These are phyloP conservation scores for Puccinia horiana DNA, from an alignment of 1,284 basidiomycete species.

Conservation along the genomic window DNA sequence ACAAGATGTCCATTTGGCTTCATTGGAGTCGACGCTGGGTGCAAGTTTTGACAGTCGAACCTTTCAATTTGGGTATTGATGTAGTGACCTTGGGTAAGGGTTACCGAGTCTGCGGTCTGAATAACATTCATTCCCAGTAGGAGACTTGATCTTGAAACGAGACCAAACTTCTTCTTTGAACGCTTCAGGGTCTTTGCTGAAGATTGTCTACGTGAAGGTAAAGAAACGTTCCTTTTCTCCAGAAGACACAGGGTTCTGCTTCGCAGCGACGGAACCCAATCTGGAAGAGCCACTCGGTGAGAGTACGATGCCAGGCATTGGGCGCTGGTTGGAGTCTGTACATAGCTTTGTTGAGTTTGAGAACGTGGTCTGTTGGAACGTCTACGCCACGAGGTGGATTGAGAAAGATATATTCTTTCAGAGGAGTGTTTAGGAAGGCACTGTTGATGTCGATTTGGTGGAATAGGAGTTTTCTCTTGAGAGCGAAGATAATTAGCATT, in stretches of 20 bases:
- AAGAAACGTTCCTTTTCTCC: no score
- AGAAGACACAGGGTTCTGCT: no score
- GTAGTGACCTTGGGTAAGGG: conserved; percentile 8
- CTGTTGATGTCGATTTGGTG: conserved; percentile 6
- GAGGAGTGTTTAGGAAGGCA: background rate
- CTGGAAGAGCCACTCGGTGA: background rate
- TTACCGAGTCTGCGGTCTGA: background rate
- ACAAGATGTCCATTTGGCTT: no score
- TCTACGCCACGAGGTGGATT: background rate
- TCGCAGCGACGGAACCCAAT: no score
- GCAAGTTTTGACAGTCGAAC: background rate
- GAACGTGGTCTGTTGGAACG: background rate
- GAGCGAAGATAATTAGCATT: background rate
- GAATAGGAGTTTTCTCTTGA: background rate
- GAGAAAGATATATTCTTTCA: background rate
- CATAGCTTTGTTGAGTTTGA: no score
- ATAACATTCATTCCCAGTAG: conserved; percentile 11
- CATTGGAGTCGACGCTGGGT: conserved; percentile 1
- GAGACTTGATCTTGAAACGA: background rate
- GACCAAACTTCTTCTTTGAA: no score
- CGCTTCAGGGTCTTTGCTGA: no score
- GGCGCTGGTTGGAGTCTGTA: background rate
- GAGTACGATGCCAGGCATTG: background rate
- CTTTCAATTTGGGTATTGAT: background rate
- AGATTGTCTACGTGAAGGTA: no score